Evolutionary conservation across 192 early-diverging fungal species (phyloP).

Genomic region (Spizellomyces punctatus): DNA sequence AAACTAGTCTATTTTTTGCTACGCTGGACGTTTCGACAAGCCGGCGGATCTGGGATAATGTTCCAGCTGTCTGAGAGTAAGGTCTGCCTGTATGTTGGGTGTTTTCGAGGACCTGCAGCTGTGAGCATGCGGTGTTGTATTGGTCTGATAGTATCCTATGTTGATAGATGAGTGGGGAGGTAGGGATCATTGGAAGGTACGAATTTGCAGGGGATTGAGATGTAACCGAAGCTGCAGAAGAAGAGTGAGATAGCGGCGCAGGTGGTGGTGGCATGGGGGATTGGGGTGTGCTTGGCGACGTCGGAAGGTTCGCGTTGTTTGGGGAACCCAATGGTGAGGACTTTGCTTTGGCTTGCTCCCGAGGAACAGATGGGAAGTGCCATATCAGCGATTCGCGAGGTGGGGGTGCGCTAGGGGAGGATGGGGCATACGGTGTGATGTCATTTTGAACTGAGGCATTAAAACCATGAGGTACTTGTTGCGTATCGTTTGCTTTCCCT

Average conservation of each 20-base stretch:
- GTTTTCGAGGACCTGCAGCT: slow-evolving; percentile 17
- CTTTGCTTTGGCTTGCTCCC: no score
- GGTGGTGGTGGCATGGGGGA: slow-evolving; percentile 2
- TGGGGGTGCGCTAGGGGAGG: no score
- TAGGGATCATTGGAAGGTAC: slow-evolving; percentile 27
- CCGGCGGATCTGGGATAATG: slow-evolving; percentile 22
- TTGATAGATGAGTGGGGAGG: slow-evolving; percentile 22
- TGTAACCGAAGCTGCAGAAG: neutral
- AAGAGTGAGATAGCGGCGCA: neutral
- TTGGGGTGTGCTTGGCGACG: slow-evolving; percentile 16
- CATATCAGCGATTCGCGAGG: no score
- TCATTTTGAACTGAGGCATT: no score
- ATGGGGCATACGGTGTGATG: no score
- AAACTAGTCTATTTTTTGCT: slow-evolving; percentile 5
- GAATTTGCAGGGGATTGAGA: neutral
- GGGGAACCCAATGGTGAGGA: no score
- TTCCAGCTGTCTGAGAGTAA: neutral
- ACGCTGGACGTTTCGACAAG: slow-evolving; percentile 17
- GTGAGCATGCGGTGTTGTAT: neutral
- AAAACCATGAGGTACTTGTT: no score
- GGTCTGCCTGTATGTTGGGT: slow-evolving; percentile 10
- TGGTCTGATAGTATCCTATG: slow-evolving; percentile 20
- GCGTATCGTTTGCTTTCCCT: no score
- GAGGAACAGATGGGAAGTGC: no score
- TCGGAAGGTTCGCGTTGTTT: neutral